Percentiles rank a stretch among this genome's conserved stretches.
These are phyloP conservation scores for Setaria italica DNA, from an alignment of 202 grass and related monocot genomes.

Conservation along the genomic window DNA sequence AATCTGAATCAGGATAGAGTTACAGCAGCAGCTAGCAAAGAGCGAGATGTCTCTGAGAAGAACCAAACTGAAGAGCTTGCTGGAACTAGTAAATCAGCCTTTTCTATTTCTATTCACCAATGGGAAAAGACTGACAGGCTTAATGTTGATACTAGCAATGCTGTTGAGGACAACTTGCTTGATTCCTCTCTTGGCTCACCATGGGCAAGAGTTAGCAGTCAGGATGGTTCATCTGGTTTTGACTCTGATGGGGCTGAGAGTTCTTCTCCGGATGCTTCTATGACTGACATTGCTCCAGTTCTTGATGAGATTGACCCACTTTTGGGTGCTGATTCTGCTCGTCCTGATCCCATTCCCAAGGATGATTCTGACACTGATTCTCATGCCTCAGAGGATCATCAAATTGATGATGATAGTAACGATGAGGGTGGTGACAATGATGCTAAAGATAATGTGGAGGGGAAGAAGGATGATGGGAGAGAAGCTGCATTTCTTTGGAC, in stretches of 20 bases:
- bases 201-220: slow-evolving; percentile 62
- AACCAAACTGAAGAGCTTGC: slow-evolving; percentile 22
- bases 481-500: slow-evolving; percentile 83
- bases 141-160: slow-evolving; percentile 50
- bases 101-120: not conserved
- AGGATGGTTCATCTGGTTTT: slow-evolving; percentile 72
- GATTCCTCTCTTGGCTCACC: slow-evolving; percentile 69
- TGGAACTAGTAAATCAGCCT: slow-evolving; percentile 47
- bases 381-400: slow-evolving; percentile 61
- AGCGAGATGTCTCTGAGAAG: slow-evolving; percentile 44
- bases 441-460: slow-evolving; percentile 52
- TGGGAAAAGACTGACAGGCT: slow-evolving; percentile 35
- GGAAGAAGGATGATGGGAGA: slow-evolving; percentile 56
- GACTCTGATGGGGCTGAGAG: slow-evolving; percentile 73
- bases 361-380: slow-evolving; percentile 62
- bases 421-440: slow-evolving; percentile 57
- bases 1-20: slow-evolving; percentile 46
- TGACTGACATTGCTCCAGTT: slow-evolving; percentile 75
- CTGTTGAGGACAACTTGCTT: slow-evolving; percentile 41
- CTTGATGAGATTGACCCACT: slow-evolving; percentile 84
- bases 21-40: slow-evolving; percentile 14
- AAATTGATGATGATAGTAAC: slow-evolving; percentile 70
- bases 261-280: slow-evolving; percentile 82
- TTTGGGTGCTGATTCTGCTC: slow-evolving; percentile 55
- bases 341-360: slow-evolving; percentile 37